Conservation (phyloP, 768 basidiomycete species). For the Pholiota molesta region DNA sequence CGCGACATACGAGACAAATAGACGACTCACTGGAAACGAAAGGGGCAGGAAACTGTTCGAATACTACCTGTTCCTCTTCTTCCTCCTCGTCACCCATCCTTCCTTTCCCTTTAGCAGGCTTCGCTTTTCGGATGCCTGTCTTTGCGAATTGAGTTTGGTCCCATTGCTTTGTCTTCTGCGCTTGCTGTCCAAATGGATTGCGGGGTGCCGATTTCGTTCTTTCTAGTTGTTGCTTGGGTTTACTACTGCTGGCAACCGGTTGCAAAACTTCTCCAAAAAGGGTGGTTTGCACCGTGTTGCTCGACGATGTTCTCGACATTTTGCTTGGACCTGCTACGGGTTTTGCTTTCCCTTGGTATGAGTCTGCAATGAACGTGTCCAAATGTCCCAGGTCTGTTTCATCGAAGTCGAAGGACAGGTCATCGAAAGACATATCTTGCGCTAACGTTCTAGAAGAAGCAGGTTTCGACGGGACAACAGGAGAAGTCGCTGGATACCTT, state of each 20-base stretch:
- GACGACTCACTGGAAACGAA: slow-evolving; percentile 61
- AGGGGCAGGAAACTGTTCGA: slow-evolving; percentile 87
- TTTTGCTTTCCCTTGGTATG: slow-evolving; percentile 42
- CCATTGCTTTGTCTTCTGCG: slow-evolving; percentile 82
- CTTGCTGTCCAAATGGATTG: slow-evolving; percentile 55
- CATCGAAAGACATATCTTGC: slow-evolving; percentile 50
- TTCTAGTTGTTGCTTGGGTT: slow-evolving; percentile 38
- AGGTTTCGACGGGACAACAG: slow-evolving; percentile 22
- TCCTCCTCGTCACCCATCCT: slow-evolving; percentile 48
- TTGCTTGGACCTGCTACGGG: slow-evolving; percentile 48
- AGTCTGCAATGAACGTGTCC: slow-evolving; percentile 53
- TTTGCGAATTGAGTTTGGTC: slow-evolving; percentile 89
- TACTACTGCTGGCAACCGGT: slow-evolving; percentile 34
- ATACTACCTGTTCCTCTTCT: slow-evolving; percentile 61
- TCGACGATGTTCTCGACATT: slow-evolving; percentile 32
- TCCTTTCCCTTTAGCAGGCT: slow-evolving; percentile 50
- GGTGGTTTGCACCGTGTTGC: slow-evolving; percentile 60
- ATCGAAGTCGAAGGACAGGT: slow-evolving; percentile 60
- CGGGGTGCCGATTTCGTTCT: slow-evolving; percentile 45
- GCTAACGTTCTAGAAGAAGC: slow-evolving; percentile 18
- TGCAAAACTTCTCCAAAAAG: slow-evolving; percentile 64
- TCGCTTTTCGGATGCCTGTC: slow-evolving; percentile 61
- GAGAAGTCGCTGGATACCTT: slow-evolving; percentile 17
- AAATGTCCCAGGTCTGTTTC: slow-evolving; percentile 55
- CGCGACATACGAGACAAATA: neutral